A percentile compares a stretch with the other conserved stretches of the same genome.
Conservation (phyloP, 805 yeast species). For the Spathaspora arborariae region DNA sequence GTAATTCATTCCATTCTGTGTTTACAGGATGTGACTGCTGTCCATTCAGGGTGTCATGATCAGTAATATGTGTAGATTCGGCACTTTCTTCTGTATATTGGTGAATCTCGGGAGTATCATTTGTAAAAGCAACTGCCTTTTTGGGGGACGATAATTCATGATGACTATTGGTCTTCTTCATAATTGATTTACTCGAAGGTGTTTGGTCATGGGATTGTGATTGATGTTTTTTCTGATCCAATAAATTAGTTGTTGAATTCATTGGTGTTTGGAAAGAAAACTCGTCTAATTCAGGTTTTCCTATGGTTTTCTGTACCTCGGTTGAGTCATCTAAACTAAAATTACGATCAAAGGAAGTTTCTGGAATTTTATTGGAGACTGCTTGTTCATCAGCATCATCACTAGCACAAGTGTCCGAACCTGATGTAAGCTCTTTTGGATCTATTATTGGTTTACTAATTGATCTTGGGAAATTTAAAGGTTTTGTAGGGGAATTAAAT, state of each 20-base stretch:
- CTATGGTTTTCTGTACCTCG: constrained; percentile 11
- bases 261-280: constrained; percentile 23
- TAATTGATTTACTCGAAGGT: constrained; percentile 38
- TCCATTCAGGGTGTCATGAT: neutral
- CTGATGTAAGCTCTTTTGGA: constrained; percentile 22
- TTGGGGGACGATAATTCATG: constrained; percentile 26
- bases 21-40: constrained; percentile 8
- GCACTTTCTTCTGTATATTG: constrained; percentile 16
- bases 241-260: constrained; percentile 16
- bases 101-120: constrained; percentile 27
- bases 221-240: neutral
- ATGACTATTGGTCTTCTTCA: constrained; percentile 22
- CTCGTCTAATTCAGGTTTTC: constrained; percentile 18
- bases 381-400: constrained; percentile 22
- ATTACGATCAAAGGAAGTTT: constrained; percentile 17
- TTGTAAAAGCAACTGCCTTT: constrained; percentile 35
- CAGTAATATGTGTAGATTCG: neutral
- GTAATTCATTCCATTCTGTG: constrained; percentile 20
- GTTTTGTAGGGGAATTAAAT: constrained; percentile 26
- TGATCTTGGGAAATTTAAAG: constrained; percentile 24
- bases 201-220: neutral
- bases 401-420: constrained; percentile 40
- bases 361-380: neutral
- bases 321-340: constrained; percentile 16
- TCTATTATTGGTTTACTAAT: constrained; percentile 16